Percentiles rank a stretch among this genome's conserved stretches.
These are phyloP conservation scores for Aspergillus sclerotioniger DNA, from an alignment of 495 filamentous ascomycete genomes.

Conservation along the genomic window DNA sequence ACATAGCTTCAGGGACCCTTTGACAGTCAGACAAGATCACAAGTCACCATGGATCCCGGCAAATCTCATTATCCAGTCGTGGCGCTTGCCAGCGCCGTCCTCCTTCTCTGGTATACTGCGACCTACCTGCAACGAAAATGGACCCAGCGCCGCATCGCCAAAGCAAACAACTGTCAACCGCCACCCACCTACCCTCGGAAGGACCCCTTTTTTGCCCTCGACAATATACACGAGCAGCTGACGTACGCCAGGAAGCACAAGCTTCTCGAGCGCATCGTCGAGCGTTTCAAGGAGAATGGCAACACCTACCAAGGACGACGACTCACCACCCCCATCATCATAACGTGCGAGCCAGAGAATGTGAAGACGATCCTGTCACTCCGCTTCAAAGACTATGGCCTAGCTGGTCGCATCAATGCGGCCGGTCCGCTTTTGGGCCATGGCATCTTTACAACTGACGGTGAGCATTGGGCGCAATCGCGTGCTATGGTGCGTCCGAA, in stretches of 20 bases:
- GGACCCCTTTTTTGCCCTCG: slow-evolving; percentile 17
- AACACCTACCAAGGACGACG: slow-evolving; percentile 17
- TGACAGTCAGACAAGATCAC: background rate
- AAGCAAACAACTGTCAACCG: slow-evolving; percentile 17
- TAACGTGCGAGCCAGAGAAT: slow-evolving; percentile 34
- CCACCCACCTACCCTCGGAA: background rate
- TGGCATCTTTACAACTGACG: slow-evolving; percentile 66
- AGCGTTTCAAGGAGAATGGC: slow-evolving; percentile 14
- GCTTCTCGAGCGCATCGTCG: slow-evolving; percentile 12
- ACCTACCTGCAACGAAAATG: slow-evolving; percentile 17
- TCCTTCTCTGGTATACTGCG: slow-evolving; percentile 13
- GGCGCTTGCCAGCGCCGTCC: slow-evolving; percentile 5
- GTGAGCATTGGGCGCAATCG: slow-evolving; percentile 54
- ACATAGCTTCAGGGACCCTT: background rate
- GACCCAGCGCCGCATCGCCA: slow-evolving; percentile 16
- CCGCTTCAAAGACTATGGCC: slow-evolving; percentile 62
- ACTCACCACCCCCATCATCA: slow-evolving; percentile 13
- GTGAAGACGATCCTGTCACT: slow-evolving; percentile 60
- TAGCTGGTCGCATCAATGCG: slow-evolving; percentile 31
- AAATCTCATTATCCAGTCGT: slow-evolving; percentile 9
- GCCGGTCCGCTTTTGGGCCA: slow-evolving; percentile 47
- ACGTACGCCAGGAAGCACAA: slow-evolving; percentile 11
- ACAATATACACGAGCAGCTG: slow-evolving; percentile 12
- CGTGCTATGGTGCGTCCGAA: slow-evolving; percentile 46
- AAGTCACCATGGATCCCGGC: slow-evolving; percentile 8